Percentiles rank a stretch among this genome's conserved stretches.
Conservation (phyloP, 1,284 basidiomycete species). For the Ceratobasidium sp. region DNA sequence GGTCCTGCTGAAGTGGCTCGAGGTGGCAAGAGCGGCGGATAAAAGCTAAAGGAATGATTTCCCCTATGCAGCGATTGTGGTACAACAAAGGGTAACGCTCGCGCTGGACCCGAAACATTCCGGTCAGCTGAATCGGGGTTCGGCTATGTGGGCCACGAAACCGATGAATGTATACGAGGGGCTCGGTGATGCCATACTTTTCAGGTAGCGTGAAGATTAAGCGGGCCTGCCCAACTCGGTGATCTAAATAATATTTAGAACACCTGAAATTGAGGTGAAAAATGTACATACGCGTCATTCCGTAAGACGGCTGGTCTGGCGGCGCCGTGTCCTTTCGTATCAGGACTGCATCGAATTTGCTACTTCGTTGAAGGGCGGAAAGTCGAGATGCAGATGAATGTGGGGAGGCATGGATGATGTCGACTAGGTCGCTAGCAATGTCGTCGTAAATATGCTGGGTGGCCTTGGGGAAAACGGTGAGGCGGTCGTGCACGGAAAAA, state of each 20-base stretch:
- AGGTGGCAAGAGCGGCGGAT: background rate
- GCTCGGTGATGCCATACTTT: background rate
- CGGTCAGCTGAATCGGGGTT: background rate
- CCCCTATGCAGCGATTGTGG: background rate
- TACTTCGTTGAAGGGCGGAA: background rate
- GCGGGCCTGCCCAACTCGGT: slow-evolving; percentile 17
- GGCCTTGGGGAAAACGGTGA: slow-evolving; percentile 15
- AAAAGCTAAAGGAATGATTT: background rate
- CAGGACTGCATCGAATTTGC: slow-evolving; percentile 30
- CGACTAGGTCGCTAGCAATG: background rate
- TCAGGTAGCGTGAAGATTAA: slow-evolving; percentile 29
- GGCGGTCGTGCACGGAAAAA: background rate
- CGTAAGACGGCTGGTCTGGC: background rate
- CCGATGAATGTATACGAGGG: background rate
- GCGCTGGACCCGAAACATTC: background rate
- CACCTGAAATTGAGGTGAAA: background rate
- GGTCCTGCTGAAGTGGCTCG: no score
- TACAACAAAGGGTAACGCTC: background rate
- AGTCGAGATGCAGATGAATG: background rate
- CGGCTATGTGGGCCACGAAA: background rate
- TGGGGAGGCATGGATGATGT: background rate
- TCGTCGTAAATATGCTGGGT: background rate
- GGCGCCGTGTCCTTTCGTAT: slow-evolving; percentile 14
- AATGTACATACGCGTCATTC: background rate
- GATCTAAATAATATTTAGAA: slow-evolving; percentile 5